A percentile compares a stretch with the other conserved stretches of the same genome.
Conservation (phyloP, 2,329 filamentous ascomycete genomes). For the Didymella keratinophila region DNA sequence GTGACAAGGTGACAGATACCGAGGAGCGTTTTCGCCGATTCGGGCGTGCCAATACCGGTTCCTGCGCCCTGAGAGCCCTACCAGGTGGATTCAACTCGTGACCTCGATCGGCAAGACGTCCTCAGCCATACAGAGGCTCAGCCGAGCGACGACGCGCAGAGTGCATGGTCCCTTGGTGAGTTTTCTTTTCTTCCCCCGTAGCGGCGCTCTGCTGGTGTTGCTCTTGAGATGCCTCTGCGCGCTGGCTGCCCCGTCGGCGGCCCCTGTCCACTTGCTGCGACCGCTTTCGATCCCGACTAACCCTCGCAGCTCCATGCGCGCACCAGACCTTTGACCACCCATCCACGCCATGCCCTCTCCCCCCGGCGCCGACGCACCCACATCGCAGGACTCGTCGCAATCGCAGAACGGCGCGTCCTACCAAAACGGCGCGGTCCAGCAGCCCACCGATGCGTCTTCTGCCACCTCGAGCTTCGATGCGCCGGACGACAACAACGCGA, state of each 20-base stretch:
- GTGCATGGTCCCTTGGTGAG: conserved; percentile 50
- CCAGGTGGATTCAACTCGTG: conserved; percentile 27
- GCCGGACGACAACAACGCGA: conserved; percentile 53
- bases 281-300: conserved; percentile 37
- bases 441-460: conserved; percentile 36
- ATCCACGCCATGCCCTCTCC: conserved; percentile 48
- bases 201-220: conserved; percentile 20
- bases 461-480: conserved; percentile 39
- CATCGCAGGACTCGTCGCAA: conserved; percentile 35
- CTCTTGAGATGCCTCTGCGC: conserved; percentile 21
- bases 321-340: conserved; percentile 27
- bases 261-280: conserved; percentile 28
- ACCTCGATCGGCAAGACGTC: conserved; percentile 48
- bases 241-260: conserved; percentile 30
- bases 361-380: conserved; percentile 34
- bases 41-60: conserved; percentile 44
- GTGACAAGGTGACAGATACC: conserved; percentile 33
- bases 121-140: conserved; percentile 45
- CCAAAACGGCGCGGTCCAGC: conserved; percentile 47
- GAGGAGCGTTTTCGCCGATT: conserved; percentile 30
- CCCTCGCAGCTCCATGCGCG: conserved; percentile 35
- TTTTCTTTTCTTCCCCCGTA: conserved; percentile 17
- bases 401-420: conserved; percentile 42
- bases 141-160: conserved; percentile 51
- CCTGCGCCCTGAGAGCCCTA: conserved; percentile 38